Percentiles rank a stretch among this genome's conserved stretches.
Conservation (phyloP, 78 protist genomes). For the Chrysochromulina tobinii region DNA sequence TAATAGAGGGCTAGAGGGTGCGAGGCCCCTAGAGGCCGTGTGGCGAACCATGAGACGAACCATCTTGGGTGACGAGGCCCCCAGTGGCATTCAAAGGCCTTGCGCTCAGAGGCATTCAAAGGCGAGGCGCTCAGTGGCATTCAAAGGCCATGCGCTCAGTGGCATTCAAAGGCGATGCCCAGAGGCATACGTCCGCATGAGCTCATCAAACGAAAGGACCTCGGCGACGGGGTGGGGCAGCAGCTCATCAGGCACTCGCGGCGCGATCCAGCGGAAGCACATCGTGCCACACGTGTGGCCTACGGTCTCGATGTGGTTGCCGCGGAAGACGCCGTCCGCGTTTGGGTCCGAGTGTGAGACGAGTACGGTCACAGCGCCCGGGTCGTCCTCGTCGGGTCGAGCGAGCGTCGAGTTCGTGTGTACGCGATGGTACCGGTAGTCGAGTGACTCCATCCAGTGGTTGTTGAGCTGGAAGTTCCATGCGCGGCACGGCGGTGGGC, state of each 20-base stretch:
- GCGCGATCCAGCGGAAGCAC: conserved; percentile 16
- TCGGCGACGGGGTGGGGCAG: background rate
- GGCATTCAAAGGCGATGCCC: too few species aligned
- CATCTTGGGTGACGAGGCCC: too few species aligned
- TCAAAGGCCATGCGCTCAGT: too few species aligned
- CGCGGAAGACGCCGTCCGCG: background rate
- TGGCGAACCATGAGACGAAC: too few species aligned
- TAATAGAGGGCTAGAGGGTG: too few species aligned
- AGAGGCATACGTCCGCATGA: background rate
- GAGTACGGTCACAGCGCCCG: background rate
- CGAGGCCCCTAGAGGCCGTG: too few species aligned
- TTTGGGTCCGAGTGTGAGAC: background rate
- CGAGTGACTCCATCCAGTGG: conserved; percentile 45
- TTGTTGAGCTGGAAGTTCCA: conserved; percentile 33
- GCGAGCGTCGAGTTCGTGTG: conserved; percentile 20
- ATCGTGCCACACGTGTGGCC: conserved; percentile 14
- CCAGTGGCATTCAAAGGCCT: too few species aligned
- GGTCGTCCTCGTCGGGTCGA: background rate
- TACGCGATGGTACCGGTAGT: background rate
- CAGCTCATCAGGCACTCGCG: background rate
- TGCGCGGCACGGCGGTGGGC: conserved; percentile 3
- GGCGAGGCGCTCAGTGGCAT: too few species aligned
- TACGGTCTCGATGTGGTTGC: background rate
- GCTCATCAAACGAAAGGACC: background rate
- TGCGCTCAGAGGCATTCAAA: too few species aligned